phyloP scores from a whole-genome alignment of 176 grass and related monocot genomes.

The Triticum monococcum region DNA sequence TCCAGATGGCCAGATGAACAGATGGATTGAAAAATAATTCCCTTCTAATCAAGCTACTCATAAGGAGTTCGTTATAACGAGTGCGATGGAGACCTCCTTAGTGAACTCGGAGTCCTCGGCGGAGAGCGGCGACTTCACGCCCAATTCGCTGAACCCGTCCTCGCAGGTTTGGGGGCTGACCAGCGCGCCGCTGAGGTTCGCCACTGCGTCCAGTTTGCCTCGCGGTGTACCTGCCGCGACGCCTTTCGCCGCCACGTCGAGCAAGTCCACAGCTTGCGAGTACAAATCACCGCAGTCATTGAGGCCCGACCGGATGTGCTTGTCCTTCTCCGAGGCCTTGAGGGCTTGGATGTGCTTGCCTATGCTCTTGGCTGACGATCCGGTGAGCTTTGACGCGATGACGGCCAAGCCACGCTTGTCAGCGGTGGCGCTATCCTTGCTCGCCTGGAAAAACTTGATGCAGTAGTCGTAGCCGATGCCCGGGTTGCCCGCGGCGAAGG shows the following conservation, averaged over 20 bases:
- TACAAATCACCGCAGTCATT: conserved; percentile 36
- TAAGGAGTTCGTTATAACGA: background rate
- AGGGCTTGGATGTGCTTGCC: conserved; percentile 33
- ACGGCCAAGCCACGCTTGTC: conserved; percentile 53
- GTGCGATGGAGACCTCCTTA: conserved; percentile 8
- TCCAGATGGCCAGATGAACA: no score
- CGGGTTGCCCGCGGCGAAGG: conserved; percentile 4
- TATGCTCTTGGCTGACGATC: background rate
- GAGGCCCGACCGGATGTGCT: conserved; percentile 12
- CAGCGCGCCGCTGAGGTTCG: conserved; percentile 25
- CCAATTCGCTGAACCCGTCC: conserved; percentile 31
- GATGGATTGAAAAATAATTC: background rate
- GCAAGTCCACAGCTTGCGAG: conserved; percentile 19
- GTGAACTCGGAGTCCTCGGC: conserved; percentile 40
- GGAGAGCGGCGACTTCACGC: conserved; percentile 30
- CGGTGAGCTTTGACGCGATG: conserved; percentile 31
- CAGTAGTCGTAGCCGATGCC: conserved; percentile 51
- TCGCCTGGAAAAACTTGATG: conserved; percentile 44
- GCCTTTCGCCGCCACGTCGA: conserved; percentile 17
- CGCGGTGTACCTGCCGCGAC: background rate
- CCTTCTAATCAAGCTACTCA: background rate
- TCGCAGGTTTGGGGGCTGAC: conserved; percentile 45
- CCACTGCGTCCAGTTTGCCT: conserved; percentile 3
- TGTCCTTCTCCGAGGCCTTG: conserved; percentile 32
- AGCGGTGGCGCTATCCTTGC: conserved; percentile 6